These are phyloP conservation scores for Cornus controversa DNA, from an alignment of 148 eudicot genomes.

Conservation along the genomic window DNA sequence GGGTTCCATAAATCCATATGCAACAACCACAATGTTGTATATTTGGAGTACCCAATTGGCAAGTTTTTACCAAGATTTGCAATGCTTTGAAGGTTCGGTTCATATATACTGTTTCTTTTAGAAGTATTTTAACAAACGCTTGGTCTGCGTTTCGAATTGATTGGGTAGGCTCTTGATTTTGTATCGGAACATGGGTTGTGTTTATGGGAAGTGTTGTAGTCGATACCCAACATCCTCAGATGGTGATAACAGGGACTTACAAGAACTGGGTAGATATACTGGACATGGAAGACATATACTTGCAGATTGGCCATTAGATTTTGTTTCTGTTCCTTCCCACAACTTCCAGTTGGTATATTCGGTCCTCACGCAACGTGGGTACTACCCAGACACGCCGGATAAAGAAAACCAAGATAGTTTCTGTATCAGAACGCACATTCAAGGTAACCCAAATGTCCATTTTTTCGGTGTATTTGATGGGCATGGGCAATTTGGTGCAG, in stretches of 20 bases:
- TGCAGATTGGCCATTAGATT: constrained; percentile 43
- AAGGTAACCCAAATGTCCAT: constrained; percentile 74
- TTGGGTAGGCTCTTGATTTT: constrained; percentile 13
- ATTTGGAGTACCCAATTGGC: constrained; percentile 15
- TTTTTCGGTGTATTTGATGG: constrained; percentile 99
- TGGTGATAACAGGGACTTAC: constrained; percentile 30
- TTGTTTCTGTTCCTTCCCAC: constrained; percentile 64
- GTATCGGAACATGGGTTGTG: constrained; percentile 69
- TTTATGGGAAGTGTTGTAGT: constrained; percentile 69
- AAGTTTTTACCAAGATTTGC: constrained; percentile 13
- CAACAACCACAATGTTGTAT: constrained; percentile 2
- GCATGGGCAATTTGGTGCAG: constrained; percentile 73
- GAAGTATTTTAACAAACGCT: constrained; percentile 1
- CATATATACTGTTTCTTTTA: constrained; percentile 21
- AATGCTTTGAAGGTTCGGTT: constrained; percentile 18
- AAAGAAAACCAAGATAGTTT: constrained; percentile 91
- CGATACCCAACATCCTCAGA: constrained; percentile 27
- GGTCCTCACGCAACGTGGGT: constrained; percentile 67
- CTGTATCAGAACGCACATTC: constrained; percentile 58
- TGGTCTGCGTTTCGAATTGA: constrained; percentile 6
- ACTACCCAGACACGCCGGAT: constrained; percentile 76
- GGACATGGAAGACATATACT: constrained; percentile 34
- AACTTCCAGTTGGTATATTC: constrained; percentile 64
- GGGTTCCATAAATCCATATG: constrained; percentile 11
- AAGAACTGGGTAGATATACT: constrained; percentile 24